A percentile compares a stretch with the other conserved stretches of the same genome.
phyloP scores from a whole-genome alignment of 495 filamentous ascomycete species.

The Xylaria nigripes region DNA sequence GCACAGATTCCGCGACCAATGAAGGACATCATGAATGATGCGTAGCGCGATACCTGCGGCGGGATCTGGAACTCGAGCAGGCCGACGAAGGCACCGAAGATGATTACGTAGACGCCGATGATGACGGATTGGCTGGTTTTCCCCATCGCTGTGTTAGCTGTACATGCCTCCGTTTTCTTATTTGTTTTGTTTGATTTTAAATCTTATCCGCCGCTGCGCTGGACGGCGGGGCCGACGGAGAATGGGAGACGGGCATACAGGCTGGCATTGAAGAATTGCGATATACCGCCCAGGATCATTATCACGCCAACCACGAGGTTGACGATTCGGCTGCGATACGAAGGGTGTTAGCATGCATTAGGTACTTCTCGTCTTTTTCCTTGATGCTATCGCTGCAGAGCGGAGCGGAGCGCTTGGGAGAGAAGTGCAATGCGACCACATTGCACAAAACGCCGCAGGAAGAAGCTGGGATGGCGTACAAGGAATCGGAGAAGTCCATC shows the following conservation, averaged over 20 bases:
- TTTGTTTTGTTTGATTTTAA: no score
- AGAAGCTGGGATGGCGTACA: constrained; percentile 25
- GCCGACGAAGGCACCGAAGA: constrained; percentile 72
- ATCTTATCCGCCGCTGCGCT: not conserved
- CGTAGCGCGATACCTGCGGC: constrained; percentile 84
- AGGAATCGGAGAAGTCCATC: constrained; percentile 42
- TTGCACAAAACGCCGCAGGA: not conserved
- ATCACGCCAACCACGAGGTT: constrained; percentile 83
- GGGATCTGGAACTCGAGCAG: constrained; percentile 92
- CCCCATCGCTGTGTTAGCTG: constrained; percentile 3
- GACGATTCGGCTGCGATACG: constrained; percentile 66
- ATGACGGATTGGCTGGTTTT: constrained; percentile 54
- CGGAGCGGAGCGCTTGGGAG: not conserved
- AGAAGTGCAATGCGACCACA: constrained; percentile 18
- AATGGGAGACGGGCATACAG: constrained; percentile 39
- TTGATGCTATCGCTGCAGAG: not conserved
- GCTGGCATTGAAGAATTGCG: constrained; percentile 64
- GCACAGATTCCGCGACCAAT: constrained; percentile 89
- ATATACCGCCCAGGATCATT: constrained; percentile 85
- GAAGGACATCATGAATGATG: constrained; percentile 96
- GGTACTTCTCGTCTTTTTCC: not conserved
- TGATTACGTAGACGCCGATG: constrained; percentile 72
- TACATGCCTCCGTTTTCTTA: not conserved
- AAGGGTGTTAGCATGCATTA: constrained; percentile 13
- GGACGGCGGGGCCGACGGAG: not conserved